Base-by-base conservation (phyloP, 257 asterid genomes). In the Thymus mandschuricus region DNA sequence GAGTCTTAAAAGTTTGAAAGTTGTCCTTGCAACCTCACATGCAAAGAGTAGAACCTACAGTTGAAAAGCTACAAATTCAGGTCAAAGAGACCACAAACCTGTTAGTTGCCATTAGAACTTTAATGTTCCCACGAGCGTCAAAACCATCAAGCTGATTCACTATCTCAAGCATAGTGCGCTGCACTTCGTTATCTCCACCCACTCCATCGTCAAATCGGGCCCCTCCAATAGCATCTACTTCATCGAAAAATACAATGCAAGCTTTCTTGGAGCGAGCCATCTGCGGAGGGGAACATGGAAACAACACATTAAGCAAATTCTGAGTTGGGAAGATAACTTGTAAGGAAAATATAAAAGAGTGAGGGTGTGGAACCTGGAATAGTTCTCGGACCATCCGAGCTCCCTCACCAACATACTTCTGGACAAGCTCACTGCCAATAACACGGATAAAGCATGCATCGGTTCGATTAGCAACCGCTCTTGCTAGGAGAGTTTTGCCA, bases 251-350 rank as follows among this genome's bases (percentile, higher is more conserved):
- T 31, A 95, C 97, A 48, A 95, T 95, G 86, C 99, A 95, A 35
- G 99, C 99, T 74, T 94, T 94, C 68, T 94, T 94, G 51, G 99
- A 94, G 66, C 99, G 97, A 57, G 99, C 99, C 98, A 94, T 92
- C 99, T 94, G 89, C 79, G 75, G 66, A 15, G 69, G 28, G 51
- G 29, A 33, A 60, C 3, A 6, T 38, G 6, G 2, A 38, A 38
- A 34, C 69, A 38, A 13, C 3, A 51, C 43, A 40, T 34, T 40
- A 54, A 67, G 69, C 52, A 54, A 51, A 55, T 51, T 66, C 62
- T 31, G 10, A 52, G 56, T 48, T 21, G 28, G 31, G 21, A 60
- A 7, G 40, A 28, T 33, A 35, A 1, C 30, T 30, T 28, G 38
- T 10, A 64, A 51, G 9, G n/a, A 33, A 54, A 72, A 33, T 33